phyloP scores from a whole-genome alignment of 2,329 filamentous ascomycete species.

The Penicillium sp. region DNA sequence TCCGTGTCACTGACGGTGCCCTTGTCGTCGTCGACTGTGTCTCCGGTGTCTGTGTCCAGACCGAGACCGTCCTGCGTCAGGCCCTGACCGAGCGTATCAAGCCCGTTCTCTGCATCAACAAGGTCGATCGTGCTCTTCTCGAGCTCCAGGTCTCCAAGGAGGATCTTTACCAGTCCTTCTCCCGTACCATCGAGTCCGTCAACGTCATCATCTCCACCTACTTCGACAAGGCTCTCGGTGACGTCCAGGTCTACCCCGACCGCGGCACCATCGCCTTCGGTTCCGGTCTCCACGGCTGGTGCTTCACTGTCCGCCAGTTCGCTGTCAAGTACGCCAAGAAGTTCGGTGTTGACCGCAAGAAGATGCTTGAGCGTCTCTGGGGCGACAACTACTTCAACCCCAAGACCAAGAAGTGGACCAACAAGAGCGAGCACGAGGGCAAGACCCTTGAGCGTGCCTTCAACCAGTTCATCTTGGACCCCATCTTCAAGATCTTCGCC shows the following conservation, averaged over 20 bases:
- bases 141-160: constrained; percentile 98
- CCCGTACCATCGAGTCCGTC: constrained; percentile 98
- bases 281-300: constrained; percentile 99
- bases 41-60: constrained; percentile 99
- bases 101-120: constrained; percentile 99
- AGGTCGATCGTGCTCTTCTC: constrained; percentile 99
- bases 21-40: constrained; percentile 99
- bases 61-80: constrained; percentile 98
- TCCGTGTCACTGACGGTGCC: constrained; percentile 99
- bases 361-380: constrained; percentile 99
- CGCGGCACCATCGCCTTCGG: constrained; percentile 98
- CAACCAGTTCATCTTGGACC: constrained; percentile 99
- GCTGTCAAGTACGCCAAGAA: constrained; percentile 97
- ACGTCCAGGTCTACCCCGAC: constrained; percentile 97
- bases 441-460: constrained; percentile 95
- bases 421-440: constrained; percentile 76
- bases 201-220: constrained; percentile 99
- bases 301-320: constrained; percentile 98
- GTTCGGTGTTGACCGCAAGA: constrained; percentile 98
- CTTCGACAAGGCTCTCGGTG: constrained; percentile 93
- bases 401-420: constrained; percentile 99
- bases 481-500: constrained; percentile 98
- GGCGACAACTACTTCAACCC: constrained; percentile 99
- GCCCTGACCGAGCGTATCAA: constrained; percentile 99
- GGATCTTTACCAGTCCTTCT: constrained; percentile 99